phyloP scores from a whole-genome alignment of 2,329 filamentous ascomycete genomes.

The Hymenoscyphus occultus region DNA sequence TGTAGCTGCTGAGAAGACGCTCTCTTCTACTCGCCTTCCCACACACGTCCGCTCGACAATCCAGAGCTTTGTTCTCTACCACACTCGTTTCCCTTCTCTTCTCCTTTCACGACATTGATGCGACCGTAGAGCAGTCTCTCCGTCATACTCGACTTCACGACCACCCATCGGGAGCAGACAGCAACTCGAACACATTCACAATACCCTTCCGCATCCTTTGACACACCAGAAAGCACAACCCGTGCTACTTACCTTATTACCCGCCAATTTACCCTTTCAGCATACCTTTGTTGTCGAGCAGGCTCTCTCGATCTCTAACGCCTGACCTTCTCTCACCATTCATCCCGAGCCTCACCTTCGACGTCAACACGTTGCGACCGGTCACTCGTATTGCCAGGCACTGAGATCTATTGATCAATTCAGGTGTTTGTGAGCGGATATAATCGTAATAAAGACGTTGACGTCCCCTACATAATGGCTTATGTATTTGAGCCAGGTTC shows the following conservation, averaged over 20 bases:
- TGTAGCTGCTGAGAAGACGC: conserved; percentile 17
- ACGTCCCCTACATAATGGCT: conserved; percentile 10
- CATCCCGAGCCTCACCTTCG: neutral
- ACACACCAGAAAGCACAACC: neutral
- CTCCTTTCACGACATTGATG: conserved; percentile 11
- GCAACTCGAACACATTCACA: conserved; percentile 20
- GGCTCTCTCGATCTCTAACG: conserved; percentile 3
- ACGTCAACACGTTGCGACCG: neutral
- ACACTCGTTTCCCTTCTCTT: conserved; percentile 28
- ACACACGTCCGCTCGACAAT: conserved; percentile 6
- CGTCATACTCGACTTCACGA: conserved; percentile 10
- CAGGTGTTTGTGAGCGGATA: neutral
- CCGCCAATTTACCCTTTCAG: neutral
- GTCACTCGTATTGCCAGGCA: conserved; percentile 2
- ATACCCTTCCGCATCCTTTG: conserved; percentile 12
- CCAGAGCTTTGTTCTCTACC: conserved; percentile 27
- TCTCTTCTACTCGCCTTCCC: conserved; percentile 4
- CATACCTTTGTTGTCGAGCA: conserved; percentile 10
- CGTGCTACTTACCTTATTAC: conserved; percentile 12
- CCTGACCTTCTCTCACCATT: neutral
- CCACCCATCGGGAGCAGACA: conserved; percentile 13
- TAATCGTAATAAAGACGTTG: conserved; percentile 6
- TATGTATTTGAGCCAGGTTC: conserved; percentile 20
- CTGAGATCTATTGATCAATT: neutral
- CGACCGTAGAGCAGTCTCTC: conserved; percentile 14